Conservation (phyloP, 768 basidiomycete species). For the Collybia nuda region DNA sequence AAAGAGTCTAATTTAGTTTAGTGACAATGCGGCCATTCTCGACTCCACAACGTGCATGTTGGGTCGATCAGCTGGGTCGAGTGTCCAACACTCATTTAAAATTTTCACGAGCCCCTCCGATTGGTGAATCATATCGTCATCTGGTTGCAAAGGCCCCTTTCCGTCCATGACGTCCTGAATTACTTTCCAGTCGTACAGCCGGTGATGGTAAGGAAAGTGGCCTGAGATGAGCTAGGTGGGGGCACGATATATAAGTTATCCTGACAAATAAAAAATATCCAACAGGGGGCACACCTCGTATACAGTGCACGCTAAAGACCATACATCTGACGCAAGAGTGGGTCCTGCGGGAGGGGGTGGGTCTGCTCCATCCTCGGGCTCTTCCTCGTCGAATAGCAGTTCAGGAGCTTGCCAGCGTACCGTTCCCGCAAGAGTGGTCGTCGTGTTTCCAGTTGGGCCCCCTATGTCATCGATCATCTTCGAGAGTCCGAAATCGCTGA, state of each 20-base stretch:
- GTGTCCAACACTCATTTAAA: conserved; percentile 17
- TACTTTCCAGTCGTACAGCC: conserved; percentile 20
- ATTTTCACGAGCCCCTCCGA: conserved; percentile 5
- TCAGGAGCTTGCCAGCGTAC: conserved; percentile 32
- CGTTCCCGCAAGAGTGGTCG: conserved; percentile 17
- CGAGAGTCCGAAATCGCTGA: conserved; percentile 33
- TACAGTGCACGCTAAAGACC: conserved; percentile 28
- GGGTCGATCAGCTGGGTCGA: conserved; percentile 10
- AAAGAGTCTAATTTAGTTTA: too few relatives aligned
- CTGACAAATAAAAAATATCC: background rate
- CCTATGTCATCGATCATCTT: conserved; percentile 25
- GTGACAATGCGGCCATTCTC: too few relatives aligned
- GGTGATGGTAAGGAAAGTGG: conserved; percentile 23
- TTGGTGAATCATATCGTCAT: conserved; percentile 6
- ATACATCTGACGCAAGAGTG: conserved; percentile 25
- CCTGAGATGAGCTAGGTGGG: conserved; percentile 21
- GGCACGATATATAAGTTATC: background rate
- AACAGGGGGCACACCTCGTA: conserved; percentile 23
- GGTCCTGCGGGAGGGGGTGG: conserved; percentile 5
- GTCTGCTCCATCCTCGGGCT: background rate
- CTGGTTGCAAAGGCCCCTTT: conserved; percentile 13
- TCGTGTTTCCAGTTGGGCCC: conserved; percentile 21
- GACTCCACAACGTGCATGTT: conserved; percentile 7
- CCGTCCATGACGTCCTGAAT: conserved; percentile 21
- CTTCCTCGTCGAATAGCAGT: conserved; percentile 17